Percentiles rank a stretch among this genome's conserved stretches.
These are phyloP conservation scores for Lepidium campestre DNA, from an alignment of 441 rosid species.

Conservation along the genomic window DNA sequence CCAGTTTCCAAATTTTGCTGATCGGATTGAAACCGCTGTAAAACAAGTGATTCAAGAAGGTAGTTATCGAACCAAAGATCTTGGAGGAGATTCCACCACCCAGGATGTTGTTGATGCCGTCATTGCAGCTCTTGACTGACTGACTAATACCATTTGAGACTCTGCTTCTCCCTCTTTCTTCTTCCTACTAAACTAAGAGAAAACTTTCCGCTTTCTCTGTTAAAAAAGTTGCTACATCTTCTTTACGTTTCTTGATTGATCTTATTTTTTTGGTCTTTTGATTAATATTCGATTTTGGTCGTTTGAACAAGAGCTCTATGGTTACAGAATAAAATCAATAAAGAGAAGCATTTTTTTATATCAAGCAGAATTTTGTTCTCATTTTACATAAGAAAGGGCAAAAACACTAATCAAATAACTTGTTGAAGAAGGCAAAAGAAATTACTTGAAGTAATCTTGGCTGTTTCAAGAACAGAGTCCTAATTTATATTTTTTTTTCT, in stretches of 20 bases:
- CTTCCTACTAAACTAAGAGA: background rate
- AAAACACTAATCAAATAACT: background rate
- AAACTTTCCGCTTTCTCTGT: background rate
- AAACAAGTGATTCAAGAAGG: conserved; percentile 67
- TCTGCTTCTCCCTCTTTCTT: background rate
- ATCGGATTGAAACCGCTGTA: conserved; percentile 82
- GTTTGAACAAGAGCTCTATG: background rate
- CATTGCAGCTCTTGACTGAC: conserved; percentile 43
- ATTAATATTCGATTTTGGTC: background rate
- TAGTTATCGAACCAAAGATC: conserved; percentile 68
- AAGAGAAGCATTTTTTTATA: background rate
- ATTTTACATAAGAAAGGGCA: background rate
- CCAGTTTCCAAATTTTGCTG: conserved; percentile 86
- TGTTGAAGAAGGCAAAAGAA: background rate
- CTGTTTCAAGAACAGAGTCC: background rate
- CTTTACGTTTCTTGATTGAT: background rate
- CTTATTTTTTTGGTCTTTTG: background rate
- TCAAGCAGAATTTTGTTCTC: background rate
- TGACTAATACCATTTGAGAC: conserved; percentile 10
- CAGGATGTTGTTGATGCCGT: conserved; percentile 67
- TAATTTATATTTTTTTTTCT: background rate
- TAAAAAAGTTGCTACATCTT: background rate
- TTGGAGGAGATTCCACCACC: conserved; percentile 77
- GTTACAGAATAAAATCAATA: background rate
- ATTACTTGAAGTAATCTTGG: background rate